Evolutionary conservation across 192 early-diverging fungal species (phyloP).

Genomic region (Coemansia sp.): DNA sequence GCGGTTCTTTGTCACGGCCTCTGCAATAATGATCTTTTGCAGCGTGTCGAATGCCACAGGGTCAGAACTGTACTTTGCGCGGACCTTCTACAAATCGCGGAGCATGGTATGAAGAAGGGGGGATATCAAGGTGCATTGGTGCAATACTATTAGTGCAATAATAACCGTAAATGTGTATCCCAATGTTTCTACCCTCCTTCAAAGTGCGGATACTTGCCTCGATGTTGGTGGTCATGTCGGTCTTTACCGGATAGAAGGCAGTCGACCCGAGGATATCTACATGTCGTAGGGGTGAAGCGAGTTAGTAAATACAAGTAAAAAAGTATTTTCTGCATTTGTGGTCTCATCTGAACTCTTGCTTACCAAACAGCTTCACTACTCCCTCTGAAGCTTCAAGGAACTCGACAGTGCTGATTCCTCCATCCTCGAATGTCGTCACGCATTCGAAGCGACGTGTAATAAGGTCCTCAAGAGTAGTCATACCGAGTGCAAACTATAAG

Average conservation of each 20-base stretch:
- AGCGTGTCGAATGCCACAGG: slow-evolving; percentile 73
- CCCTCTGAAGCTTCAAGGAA: slow-evolving; percentile 80
- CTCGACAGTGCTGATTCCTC: slow-evolving; percentile 65
- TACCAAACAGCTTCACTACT: slow-evolving; percentile 65
- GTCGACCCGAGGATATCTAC: slow-evolving; percentile 64
- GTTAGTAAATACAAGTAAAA: neutral
- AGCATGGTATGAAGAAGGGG: neutral
- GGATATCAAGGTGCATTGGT: no score
- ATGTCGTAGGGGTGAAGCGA: slow-evolving; percentile 11
- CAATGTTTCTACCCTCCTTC: no score
- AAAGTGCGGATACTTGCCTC: slow-evolving; percentile 25
- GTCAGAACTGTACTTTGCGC: slow-evolving; percentile 66
- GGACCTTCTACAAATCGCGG: slow-evolving; percentile 52
- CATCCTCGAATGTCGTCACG: slow-evolving; percentile 62
- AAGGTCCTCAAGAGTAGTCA: slow-evolving; percentile 55
- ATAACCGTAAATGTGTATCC: no score
- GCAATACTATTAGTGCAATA: no score
- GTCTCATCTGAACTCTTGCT: slow-evolving; percentile 6
- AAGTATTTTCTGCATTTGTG: neutral
- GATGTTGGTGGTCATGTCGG: slow-evolving; percentile 92
- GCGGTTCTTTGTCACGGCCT: slow-evolving; percentile 76
- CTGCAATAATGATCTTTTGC: slow-evolving; percentile 74
- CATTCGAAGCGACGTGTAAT: slow-evolving; percentile 65
- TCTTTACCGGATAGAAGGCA: slow-evolving; percentile 85
- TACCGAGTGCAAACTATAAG: neutral